These are phyloP conservation scores for Cyclanthera cordifolia DNA, from an alignment of 306 rosid genomes.

Conservation along the genomic window DNA sequence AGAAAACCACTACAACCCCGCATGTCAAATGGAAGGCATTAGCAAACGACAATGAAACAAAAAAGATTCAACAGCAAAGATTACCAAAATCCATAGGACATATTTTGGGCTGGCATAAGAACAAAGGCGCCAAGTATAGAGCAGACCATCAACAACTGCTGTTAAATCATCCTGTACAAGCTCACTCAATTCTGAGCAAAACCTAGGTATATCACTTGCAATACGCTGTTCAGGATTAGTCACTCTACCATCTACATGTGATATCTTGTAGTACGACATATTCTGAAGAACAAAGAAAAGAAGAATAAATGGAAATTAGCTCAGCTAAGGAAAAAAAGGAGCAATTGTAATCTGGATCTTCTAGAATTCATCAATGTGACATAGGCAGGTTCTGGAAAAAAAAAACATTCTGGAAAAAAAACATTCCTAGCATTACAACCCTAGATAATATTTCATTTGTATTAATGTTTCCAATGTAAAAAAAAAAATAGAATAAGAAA, in stretches of 20 bases:
- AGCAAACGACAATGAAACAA: too few species aligned
- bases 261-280: slow-evolving; percentile 88
- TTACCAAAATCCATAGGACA: slow-evolving; percentile 94
- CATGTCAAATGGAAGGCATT: not conserved
- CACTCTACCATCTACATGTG: slow-evolving; percentile 94
- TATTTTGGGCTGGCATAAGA: slow-evolving; percentile 99
- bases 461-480: slow-evolving; percentile 1
- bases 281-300: slow-evolving; percentile 46
- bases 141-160: slow-evolving; percentile 83
- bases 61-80: slow-evolving; percentile 2
- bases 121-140: slow-evolving; percentile 90
- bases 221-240: slow-evolving; percentile 88
- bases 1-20: slow-evolving; percentile 13
- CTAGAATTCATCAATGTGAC: not conserved
- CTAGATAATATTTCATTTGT: not conserved
- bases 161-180: slow-evolving; percentile 89
- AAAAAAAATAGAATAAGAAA: not conserved
- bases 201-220: slow-evolving; percentile 88
- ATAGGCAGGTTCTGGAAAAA: not conserved
- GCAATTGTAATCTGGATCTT: not conserved
- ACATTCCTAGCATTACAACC: not conserved
- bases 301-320: slow-evolving; percentile 8
- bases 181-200: slow-evolving; percentile 96
- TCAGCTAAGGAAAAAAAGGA: not conserved
- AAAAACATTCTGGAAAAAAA: too few species aligned